Percentiles rank a stretch among this genome's conserved stretches.
phyloP scores from a whole-genome alignment of 305 asterid genomes.

The Solanum hybrid region DNA sequence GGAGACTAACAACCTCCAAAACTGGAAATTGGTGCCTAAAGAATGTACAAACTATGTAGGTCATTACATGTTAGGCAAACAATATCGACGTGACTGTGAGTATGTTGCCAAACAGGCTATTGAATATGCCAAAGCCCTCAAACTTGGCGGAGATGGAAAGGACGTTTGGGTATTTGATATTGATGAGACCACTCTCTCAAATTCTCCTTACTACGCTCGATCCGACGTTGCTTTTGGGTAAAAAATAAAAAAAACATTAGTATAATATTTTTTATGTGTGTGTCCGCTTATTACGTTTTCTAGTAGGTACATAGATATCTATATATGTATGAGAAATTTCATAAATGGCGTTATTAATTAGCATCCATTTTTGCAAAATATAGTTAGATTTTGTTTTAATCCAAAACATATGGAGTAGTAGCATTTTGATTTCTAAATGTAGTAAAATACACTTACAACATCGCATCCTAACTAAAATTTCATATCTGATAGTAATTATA shows the following conservation, averaged over 20 bases:
- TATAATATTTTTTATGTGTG: background rate
- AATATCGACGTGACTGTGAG: slow-evolving; percentile 33
- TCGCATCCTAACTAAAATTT: too few relatives aligned
- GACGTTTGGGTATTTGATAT: slow-evolving; percentile 53
- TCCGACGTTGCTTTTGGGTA: slow-evolving; percentile 44
- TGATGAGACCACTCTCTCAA: slow-evolving; percentile 58
- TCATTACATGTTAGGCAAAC: slow-evolving; percentile 40
- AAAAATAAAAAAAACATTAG: background rate
- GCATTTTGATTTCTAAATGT: background rate
- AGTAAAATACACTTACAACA: too few relatives aligned
- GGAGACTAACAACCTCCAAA: slow-evolving; percentile 15
- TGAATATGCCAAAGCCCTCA: slow-evolving; percentile 18
- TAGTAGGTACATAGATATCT: too few relatives aligned
- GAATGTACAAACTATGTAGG: slow-evolving; percentile 19
- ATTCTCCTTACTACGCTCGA: slow-evolving; percentile 34
- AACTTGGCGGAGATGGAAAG: slow-evolving; percentile 26
- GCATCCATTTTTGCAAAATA: background rate
- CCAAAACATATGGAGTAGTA: too few relatives aligned
- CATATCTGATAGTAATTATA: too few relatives aligned
- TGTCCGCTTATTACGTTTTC: too few relatives aligned
- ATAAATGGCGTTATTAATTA: too few relatives aligned
- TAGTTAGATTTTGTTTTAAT: too few relatives aligned
- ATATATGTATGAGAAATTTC: too few relatives aligned
- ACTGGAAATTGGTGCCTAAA: slow-evolving; percentile 18
- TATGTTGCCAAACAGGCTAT: slow-evolving; percentile 31